These are phyloP conservation scores for Tylopilus orsonianus DNA, from an alignment of 1,284 basidiomycete species.

Conservation along the genomic window DNA sequence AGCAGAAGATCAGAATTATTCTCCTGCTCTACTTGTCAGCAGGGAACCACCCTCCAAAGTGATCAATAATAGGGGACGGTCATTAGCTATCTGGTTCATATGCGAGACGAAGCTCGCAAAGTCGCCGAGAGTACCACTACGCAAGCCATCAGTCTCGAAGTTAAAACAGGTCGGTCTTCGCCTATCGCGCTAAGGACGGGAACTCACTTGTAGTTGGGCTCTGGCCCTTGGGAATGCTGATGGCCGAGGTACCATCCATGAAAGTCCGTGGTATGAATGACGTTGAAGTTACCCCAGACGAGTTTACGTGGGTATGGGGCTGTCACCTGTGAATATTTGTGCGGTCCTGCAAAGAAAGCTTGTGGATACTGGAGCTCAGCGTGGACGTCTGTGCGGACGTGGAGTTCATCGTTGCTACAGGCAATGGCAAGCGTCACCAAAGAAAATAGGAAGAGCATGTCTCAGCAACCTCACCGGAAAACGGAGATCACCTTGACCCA, in stretches of 20 bases:
- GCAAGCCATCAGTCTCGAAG: slow-evolving; percentile 10
- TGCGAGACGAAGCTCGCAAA: slow-evolving; percentile 80
- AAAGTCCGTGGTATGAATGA: slow-evolving; percentile 76
- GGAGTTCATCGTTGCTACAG: slow-evolving; percentile 18
- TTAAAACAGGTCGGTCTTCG: too few species aligned
- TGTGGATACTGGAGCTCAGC: slow-evolving; percentile 35
- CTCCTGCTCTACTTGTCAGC: slow-evolving; percentile 38
- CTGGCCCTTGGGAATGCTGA: slow-evolving; percentile 65
- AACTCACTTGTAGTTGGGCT: slow-evolving; percentile 69
- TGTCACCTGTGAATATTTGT: slow-evolving; percentile 40
- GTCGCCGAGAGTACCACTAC: slow-evolving; percentile 73
- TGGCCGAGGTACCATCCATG: slow-evolving; percentile 80
- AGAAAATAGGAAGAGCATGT: slow-evolving; percentile 23
- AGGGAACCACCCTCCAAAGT: neutral
- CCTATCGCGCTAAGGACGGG: neutral
- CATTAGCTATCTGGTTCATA: slow-evolving; percentile 68
- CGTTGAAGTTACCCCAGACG: slow-evolving; percentile 76
- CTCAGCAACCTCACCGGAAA: neutral
- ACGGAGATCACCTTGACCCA: neutral
- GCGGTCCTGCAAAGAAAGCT: too few species aligned
- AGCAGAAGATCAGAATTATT: slow-evolving; percentile 70
- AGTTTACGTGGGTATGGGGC: slow-evolving; percentile 62
- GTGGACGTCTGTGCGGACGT: slow-evolving; percentile 29
- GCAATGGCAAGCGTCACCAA: slow-evolving; percentile 24
- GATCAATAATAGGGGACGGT: slow-evolving; percentile 28